Evolutionary conservation across 148 eudicot genomes (phyloP).

Genomic region (Pouteria glomerata): DNA sequence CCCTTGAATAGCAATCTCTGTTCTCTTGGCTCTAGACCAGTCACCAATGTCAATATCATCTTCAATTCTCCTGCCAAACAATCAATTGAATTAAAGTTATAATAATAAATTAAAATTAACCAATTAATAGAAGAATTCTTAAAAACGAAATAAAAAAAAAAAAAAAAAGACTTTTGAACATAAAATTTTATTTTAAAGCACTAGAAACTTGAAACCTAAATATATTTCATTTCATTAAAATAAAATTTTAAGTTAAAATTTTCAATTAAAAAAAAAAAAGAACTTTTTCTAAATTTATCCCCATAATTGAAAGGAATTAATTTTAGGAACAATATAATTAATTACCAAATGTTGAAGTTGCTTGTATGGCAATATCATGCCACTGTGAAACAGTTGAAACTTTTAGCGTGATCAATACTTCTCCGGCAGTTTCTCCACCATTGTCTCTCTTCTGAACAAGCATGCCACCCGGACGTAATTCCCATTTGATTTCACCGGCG

Average conservation of each 20-base stretch:
- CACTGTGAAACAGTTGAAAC: conserved; percentile 52
- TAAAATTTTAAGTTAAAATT: too few species aligned
- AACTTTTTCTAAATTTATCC: too few species aligned
- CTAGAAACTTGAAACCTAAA: too few species aligned
- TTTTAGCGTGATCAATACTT: conserved; percentile 40
- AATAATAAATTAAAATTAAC: neutral
- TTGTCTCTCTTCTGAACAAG: conserved; percentile 66
- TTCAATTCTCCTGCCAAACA: conserved; percentile 47
- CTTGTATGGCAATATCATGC: conserved; percentile 45
- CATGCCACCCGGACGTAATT: conserved; percentile 64
- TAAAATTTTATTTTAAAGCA: too few species aligned
- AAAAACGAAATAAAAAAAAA: neutral
- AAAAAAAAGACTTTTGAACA: too few species aligned
- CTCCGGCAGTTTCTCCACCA: conserved; percentile 19
- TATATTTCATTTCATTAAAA: too few species aligned
- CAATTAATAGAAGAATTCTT: neutral
- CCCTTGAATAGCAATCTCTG: conserved; percentile 67
- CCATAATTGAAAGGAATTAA: too few species aligned
- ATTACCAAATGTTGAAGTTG: conserved; percentile 75
- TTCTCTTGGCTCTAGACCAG: conserved; percentile 50
- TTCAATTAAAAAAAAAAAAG: too few species aligned
- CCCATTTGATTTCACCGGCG: conserved; percentile 53
- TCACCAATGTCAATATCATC: conserved; percentile 38
- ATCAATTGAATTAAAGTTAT: neutral
- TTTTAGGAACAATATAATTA: neutral